These are phyloP conservation scores for Solanum ossicruentum DNA, from an alignment of 257 asterid species.

Conservation along the genomic window DNA sequence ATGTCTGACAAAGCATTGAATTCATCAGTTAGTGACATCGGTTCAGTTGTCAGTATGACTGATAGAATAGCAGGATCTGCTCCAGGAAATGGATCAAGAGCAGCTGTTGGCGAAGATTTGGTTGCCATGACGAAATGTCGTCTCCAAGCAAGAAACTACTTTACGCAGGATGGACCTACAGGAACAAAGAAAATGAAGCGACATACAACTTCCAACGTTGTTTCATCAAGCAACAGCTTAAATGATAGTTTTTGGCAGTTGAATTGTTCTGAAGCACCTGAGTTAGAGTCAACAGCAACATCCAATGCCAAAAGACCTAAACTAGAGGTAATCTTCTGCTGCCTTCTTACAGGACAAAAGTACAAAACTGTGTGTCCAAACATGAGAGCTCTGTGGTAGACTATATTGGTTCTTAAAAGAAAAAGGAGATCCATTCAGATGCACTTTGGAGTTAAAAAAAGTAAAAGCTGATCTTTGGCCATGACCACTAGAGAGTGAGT, in stretches of 20 bases:
- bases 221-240: conserved; percentile 65
- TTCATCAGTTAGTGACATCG: conserved; percentile 72
- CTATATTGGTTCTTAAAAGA: neutral
- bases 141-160: conserved; percentile 71
- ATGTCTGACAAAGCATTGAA: conserved; percentile 52
- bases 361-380: neutral
- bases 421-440: neutral
- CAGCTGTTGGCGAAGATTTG: conserved; percentile 96
- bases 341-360: neutral
- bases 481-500: neutral
- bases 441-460: neutral
- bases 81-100: conserved; percentile 97
- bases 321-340: conserved; percentile 39
- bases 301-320: conserved; percentile 50
- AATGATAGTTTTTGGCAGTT: conserved; percentile 50
- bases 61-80: conserved; percentile 98
- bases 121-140: conserved; percentile 96
- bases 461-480: neutral
- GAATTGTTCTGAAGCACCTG: conserved; percentile 54
- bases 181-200: conserved; percentile 88
- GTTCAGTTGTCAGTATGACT: conserved; percentile 87
- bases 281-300: conserved; percentile 86
- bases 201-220: conserved; percentile 70
- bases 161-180: conserved; percentile 70
- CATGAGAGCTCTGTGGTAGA: neutral